Evolutionary conservation across 2,329 filamentous ascomycete genomes (phyloP), one percentile per base, ranked within the genome.

Genomic region (Talaromyces sp.): DNA sequence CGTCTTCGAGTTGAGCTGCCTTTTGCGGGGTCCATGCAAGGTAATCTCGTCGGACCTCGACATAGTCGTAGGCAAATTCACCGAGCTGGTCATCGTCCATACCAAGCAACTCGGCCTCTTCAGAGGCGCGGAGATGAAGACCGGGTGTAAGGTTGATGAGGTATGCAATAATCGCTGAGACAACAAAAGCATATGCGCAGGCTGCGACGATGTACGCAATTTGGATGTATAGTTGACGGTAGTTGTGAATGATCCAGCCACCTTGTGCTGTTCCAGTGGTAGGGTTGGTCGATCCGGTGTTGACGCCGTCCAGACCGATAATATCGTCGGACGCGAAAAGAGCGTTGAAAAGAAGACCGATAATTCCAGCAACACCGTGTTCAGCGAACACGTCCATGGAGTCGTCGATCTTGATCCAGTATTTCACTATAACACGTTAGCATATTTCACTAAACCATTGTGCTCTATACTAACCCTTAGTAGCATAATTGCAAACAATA

Each of bases 381-480:
- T 95, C 91, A 70, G 92, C 92, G 79, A 96, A 95, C 73, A 96
- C 89, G 81, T 96, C 92, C 79, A 96, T 90, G 6, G 90, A 89
- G 75, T 96, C 92, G 72, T 96, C 92, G 64, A 96, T 88, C 68
- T 88, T 88, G 73, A 96, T 83, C 86, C 86, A 89, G 80, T 87
- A 89, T 79, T 89, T 89, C 78, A 89, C 83, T 85, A 68, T n/a
- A 60, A 22, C n/a, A 27, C 27, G 24, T 59, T 69, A 67, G 69
- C 24, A 35, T 37, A 56, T 10, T 22, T 35, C 1, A 54, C 8
- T 4, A 35, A 8, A 56, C 11, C 62, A 65, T 57, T 62, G 39
- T 22, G 10, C 16, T 16, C 24, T 3, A 22, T 10, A 89, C 88
- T 84, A 89, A 84, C 92, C 85, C 85, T 96, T 96, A 74, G 92